phyloP scores from a whole-genome alignment of 2,329 filamentous ascomycete genomes.

The Talaromyces verruculosus region DNA sequence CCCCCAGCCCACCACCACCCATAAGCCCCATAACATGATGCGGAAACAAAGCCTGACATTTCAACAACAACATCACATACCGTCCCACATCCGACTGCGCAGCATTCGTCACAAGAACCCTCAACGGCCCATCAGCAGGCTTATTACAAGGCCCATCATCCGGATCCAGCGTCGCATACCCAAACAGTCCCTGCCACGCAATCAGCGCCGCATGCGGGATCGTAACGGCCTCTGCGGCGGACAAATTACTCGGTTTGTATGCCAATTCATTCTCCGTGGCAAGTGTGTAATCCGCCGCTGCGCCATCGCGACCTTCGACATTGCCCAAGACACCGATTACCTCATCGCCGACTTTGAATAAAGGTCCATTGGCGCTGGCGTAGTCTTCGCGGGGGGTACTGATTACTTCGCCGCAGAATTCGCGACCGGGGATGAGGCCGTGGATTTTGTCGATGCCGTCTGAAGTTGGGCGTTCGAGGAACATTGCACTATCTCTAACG shows the following conservation, averaged over 20 bases:
- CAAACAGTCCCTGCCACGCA: constrained; percentile 46
- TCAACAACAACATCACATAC: constrained; percentile 40
- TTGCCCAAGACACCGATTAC: constrained; percentile 43
- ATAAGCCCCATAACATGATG: constrained; percentile 16
- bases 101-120: constrained; percentile 43
- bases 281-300: constrained; percentile 43
- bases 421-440: constrained; percentile 41
- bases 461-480: constrained; percentile 22
- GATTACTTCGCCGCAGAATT: constrained; percentile 42
- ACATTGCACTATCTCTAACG: constrained; percentile 11
- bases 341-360: constrained; percentile 42
- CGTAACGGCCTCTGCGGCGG: constrained; percentile 36
- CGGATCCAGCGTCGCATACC: constrained; percentile 36
- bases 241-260: constrained; percentile 40
- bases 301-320: constrained; percentile 37
- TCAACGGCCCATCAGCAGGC: constrained; percentile 26
- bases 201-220: constrained; percentile 42
- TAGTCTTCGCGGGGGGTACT: constrained; percentile 36
- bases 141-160: constrained; percentile 22
- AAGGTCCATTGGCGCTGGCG: constrained; percentile 33
- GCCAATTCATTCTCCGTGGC: constrained; percentile 42
- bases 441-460: constrained; percentile 27
- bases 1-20: constrained; percentile 1
- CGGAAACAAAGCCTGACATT: constrained; percentile 36
- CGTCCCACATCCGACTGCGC: constrained; percentile 38